Evolutionary conservation across 192 early-diverging fungal genomes (phyloP), one percentile per base, ranked within the genome.

Genomic region (Polychytrium aggregatum): DNA sequence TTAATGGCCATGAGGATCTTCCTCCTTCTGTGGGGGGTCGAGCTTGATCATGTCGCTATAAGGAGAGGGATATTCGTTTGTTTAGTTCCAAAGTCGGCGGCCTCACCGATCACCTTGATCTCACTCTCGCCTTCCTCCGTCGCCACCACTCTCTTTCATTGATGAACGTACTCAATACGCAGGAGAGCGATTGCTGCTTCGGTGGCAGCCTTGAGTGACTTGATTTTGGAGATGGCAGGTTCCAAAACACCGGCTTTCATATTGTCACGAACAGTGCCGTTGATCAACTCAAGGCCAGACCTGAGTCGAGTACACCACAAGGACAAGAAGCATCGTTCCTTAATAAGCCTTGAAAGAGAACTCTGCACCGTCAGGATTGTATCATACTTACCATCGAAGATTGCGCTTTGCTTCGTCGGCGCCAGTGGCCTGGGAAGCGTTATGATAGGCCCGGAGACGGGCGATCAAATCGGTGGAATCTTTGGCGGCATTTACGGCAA

Each of bases 161-260:
- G 6, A 17, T 8, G 27, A 29, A 60, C 62, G 44, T 55, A 72
- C 70, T 98, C 96, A 50, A 98, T 97, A 52, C 96, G 78, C 52
- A 98, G 74, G 57, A 98, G 85, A 53, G 92, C 87, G 61, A 98
- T 87, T 25, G 96, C 96, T 37, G 96, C 92, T 67, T 98, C 96
- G 14, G 96, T 98, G 18, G 96, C 96, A 14, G 88, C 87, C 69
- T 95, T 93, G 50, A 98, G 72, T 41, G 85, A 87, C 74, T 90
- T 95, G 68, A 98, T 85, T 72, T 98, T 98, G 57, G 86, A 90
- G 81, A 98, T 88, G 36, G 90, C 86, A 14, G 96, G 96, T 60
- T 98, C 96, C 51, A 98, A 72, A 2, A 98, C 88, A 34, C 96
- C 96, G 18, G 91, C 86, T 39, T 78, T 68, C 45, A 97, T 68